These are phyloP conservation scores for Dictyostelium brefeldianum DNA, from an alignment of 78 protist genomes.

Conservation along the genomic window DNA sequence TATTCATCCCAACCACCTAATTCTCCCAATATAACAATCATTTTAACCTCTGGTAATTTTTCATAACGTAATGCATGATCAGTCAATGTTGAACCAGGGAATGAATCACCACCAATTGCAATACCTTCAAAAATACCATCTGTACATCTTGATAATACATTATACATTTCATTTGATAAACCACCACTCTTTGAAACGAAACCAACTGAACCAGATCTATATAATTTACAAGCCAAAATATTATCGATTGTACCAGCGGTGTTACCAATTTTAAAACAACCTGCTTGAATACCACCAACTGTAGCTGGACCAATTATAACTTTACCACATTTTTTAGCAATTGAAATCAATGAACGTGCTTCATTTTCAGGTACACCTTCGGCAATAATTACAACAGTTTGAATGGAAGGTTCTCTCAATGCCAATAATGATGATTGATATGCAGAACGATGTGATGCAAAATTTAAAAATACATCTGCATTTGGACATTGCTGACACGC, in stretches of 20 bases:
- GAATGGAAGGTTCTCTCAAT: slow-evolving; percentile 83
- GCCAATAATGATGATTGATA: slow-evolving; percentile 88
- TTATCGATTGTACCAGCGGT: slow-evolving; percentile 97
- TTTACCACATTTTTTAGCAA: slow-evolving; percentile 73
- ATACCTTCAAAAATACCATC: slow-evolving; percentile 97
- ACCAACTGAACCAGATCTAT: slow-evolving; percentile 96
- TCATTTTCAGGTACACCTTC: slow-evolving; percentile 97
- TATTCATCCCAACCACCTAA: slow-evolving; percentile 97
- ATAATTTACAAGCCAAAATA: slow-evolving; percentile 93
- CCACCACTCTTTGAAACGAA: slow-evolving; percentile 95
- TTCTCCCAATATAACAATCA: slow-evolving; percentile 95
- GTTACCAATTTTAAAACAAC: slow-evolving; percentile 95
- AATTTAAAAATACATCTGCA: slow-evolving; percentile 93
- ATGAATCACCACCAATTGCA: slow-evolving; percentile 97
- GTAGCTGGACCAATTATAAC: slow-evolving; percentile 98
- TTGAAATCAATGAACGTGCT: slow-evolving; percentile 81
- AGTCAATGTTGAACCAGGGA: slow-evolving; percentile 93
- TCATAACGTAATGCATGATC: slow-evolving; percentile 91
- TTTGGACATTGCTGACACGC: slow-evolving; percentile 87
- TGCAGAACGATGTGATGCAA: slow-evolving; percentile 94
- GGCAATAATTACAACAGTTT: slow-evolving; percentile 90
- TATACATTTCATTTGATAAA: slow-evolving; percentile 94
- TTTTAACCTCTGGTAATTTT: slow-evolving; percentile 82
- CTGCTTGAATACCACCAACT: slow-evolving; percentile 97
- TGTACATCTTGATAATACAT: slow-evolving; percentile 91